These are phyloP conservation scores for Sideroxylon spinosum DNA, from an alignment of 179 eudicot species.

Conservation along the genomic window DNA sequence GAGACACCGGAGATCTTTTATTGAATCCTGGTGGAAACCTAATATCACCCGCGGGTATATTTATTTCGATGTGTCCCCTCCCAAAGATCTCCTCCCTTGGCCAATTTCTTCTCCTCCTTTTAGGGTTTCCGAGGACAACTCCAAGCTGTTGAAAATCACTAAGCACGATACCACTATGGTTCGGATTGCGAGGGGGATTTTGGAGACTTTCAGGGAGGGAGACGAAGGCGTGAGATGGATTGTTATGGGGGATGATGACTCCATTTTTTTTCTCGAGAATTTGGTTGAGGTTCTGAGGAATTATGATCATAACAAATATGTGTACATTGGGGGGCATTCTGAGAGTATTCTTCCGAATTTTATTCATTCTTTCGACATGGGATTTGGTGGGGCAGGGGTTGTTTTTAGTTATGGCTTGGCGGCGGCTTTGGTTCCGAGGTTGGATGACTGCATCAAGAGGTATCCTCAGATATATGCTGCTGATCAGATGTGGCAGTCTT, in stretches of 20 bases:
- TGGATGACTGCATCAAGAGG: conserved; percentile 54
- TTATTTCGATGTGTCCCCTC: conserved; percentile 39
- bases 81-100: conserved; percentile 38
- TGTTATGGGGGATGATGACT: conserved; percentile 66
- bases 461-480: conserved; percentile 39
- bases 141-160: conserved; percentile 22
- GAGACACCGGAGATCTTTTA: conserved; percentile 35
- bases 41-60: conserved; percentile 51
- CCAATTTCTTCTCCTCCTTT: conserved; percentile 46
- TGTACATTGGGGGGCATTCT: conserved; percentile 55
- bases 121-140: conserved; percentile 32
- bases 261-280: conserved; percentile 51
- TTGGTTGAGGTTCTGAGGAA: conserved; percentile 41
- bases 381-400: conserved; percentile 72
- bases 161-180: conserved; percentile 21
- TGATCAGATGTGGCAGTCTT: conserved; percentile 45
- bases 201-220: conserved; percentile 24
- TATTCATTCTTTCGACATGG: conserved; percentile 43
- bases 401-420: conserved; percentile 62
- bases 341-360: conserved; percentile 40
- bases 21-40: conserved; percentile 65
- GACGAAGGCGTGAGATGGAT: conserved; percentile 43
- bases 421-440: conserved; percentile 35
- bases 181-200: conserved; percentile 43
- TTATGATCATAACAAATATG: conserved; percentile 55